phyloP scores from a whole-genome alignment of 805 yeast genomes.

The Blastobotrys parvus region DNA sequence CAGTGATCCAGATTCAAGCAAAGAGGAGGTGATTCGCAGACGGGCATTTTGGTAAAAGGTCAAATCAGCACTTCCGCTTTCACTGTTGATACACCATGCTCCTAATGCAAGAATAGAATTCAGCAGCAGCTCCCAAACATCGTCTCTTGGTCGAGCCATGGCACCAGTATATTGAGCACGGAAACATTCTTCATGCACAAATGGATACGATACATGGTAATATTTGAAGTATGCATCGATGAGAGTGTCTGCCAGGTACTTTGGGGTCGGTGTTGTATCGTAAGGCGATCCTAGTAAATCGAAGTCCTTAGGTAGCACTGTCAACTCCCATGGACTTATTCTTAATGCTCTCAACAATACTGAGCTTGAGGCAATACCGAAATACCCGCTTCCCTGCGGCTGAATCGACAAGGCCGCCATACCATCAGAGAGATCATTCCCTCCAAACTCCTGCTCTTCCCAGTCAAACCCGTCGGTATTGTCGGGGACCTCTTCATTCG shows the following conservation, averaged over 20 bases:
- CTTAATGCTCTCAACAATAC: slow-evolving; percentile 43
- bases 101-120: slow-evolving; percentile 60
- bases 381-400: slow-evolving; percentile 51
- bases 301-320: slow-evolving; percentile 2
- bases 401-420: slow-evolving; percentile 53
- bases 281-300: slow-evolving; percentile 4
- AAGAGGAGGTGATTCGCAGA: slow-evolving; percentile 34
- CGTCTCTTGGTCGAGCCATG: slow-evolving; percentile 34
- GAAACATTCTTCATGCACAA: slow-evolving; percentile 48
- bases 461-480: slow-evolving; percentile 51
- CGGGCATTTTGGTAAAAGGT: slow-evolving; percentile 50
- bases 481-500: slow-evolving; percentile 32
- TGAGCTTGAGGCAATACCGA: slow-evolving; percentile 57
- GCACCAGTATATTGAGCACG: slow-evolving; percentile 38
- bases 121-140: slow-evolving; percentile 45
- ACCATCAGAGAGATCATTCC: slow-evolving; percentile 38
- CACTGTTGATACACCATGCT: slow-evolving; percentile 57
- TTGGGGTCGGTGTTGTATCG: slow-evolving; percentile 10
- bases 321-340: slow-evolving; percentile 25
- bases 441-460: slow-evolving; percentile 41
- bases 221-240: slow-evolving; percentile 46
- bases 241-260: slow-evolving; percentile 27
- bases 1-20: slow-evolving; percentile 54
- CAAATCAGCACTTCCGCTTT: slow-evolving; percentile 41
- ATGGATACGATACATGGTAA: slow-evolving; percentile 57